phyloP scores from a whole-genome alignment of 2,329 filamentous ascomycete species.

The Fusarium nisikadoi region DNA sequence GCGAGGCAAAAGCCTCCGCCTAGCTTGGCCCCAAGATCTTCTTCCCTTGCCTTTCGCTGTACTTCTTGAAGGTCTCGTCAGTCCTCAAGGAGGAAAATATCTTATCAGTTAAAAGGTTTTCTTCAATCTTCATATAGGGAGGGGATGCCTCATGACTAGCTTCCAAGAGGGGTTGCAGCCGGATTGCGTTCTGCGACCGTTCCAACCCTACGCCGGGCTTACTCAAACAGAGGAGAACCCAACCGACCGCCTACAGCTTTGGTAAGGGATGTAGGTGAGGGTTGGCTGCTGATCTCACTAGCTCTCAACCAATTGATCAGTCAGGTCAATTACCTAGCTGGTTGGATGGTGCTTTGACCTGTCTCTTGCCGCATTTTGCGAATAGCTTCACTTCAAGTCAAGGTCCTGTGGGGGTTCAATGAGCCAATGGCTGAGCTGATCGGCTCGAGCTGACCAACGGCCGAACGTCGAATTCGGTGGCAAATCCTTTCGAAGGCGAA shows the following conservation, averaged over 20 bases:
- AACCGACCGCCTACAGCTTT: neutral
- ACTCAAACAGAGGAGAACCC: neutral
- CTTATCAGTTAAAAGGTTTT: rapidly evolving
- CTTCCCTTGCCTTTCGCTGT: neutral
- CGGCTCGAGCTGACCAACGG: neutral
- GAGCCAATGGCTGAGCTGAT: neutral
- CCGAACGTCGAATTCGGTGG: rapidly evolving
- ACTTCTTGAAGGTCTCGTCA: neutral
- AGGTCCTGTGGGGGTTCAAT: neutral
- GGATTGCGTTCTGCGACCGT: neutral
- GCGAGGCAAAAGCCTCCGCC: neutral
- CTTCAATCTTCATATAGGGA: neutral
- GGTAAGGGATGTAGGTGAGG: neutral
- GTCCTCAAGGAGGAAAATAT: neutral
- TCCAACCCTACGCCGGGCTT: neutral
- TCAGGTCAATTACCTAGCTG: neutral
- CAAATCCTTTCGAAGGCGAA: neutral
- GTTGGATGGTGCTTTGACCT: no score
- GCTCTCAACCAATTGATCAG: neutral
- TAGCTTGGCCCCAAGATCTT: no score
- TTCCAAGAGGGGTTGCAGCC: neutral
- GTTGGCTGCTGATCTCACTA: neutral
- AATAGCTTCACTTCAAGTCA: neutral
- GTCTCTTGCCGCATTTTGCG: neutral
- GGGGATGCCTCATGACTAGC: neutral